Evolutionary conservation across 2,329 filamentous ascomycete genomes (phyloP).

Genomic region (Chaetoscypha palmicola): DNA sequence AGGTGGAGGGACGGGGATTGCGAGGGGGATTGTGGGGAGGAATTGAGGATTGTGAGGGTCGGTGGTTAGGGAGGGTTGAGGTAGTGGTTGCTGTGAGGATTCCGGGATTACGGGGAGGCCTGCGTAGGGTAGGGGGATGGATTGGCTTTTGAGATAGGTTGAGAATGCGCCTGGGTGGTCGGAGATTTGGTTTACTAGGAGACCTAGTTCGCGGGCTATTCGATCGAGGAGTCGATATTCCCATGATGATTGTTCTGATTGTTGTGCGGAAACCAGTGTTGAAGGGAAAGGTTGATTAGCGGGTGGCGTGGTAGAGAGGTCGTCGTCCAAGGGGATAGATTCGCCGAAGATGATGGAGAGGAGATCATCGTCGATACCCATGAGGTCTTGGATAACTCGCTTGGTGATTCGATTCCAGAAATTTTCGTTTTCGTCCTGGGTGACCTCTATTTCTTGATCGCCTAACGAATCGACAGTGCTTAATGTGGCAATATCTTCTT

Average conservation of each 20-base stretch:
- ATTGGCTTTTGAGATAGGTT: conserved; percentile 63
- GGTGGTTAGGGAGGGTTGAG: conserved; percentile 7
- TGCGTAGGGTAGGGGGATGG: conserved; percentile 66
- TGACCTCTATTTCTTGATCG: conserved; percentile 31
- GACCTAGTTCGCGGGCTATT: conserved; percentile 79
- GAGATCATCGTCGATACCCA: conserved; percentile 82
- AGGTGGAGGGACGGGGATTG: conserved; percentile 18
- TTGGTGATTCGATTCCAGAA: conserved; percentile 77
- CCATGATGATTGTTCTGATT: conserved; percentile 48
- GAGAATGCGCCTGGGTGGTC: conserved; percentile 86
- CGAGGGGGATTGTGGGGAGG: conserved; percentile 22
- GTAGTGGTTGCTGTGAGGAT: conserved; percentile 29
- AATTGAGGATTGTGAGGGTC: conserved; percentile 20
- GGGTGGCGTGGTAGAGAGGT: conserved; percentile 28
- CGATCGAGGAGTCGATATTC: conserved; percentile 73
- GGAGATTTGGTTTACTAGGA: conserved; percentile 74
- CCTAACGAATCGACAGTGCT: conserved; percentile 22
- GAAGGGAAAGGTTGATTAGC: conserved; percentile 9
- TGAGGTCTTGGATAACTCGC: conserved; percentile 78
- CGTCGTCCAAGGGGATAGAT: conserved; percentile 48
- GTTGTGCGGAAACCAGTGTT: conserved; percentile 6
- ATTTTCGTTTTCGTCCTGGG: conserved; percentile 51
- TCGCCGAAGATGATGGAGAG: conserved; percentile 86
- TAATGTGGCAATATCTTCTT: conserved; percentile 29
- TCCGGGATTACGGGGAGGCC: conserved; percentile 64